Percentiles rank a stretch among this genome's conserved stretches.
Evolutionary conservation across 176 grass and related monocot genomes (phyloP).

Genomic region (bread wheat (Triticum aestivum)): DNA sequence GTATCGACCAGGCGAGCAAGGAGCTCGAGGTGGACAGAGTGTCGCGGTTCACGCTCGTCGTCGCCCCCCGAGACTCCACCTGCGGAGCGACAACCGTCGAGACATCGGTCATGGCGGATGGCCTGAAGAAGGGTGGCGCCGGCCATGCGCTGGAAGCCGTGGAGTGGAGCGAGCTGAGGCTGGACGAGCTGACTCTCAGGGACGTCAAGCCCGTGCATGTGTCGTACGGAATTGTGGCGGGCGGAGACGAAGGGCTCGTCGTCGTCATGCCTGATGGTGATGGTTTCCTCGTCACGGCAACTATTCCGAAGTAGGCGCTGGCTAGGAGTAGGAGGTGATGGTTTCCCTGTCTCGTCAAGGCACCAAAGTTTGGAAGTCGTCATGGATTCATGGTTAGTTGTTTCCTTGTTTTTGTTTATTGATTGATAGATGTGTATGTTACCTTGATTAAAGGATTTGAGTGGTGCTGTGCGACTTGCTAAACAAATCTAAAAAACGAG

Average conservation of each 20-base stretch:
- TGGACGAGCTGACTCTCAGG: conserved; percentile 53
- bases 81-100: conserved; percentile 28
- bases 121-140: neutral
- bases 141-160: neutral
- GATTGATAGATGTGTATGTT: no score
- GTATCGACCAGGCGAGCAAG: conserved; percentile 18
- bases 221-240: conserved; percentile 35
- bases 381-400: no score
- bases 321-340: no score
- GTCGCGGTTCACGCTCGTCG: conserved; percentile 37
- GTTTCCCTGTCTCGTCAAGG: no score
- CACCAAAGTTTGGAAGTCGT: no score
- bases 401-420: no score
- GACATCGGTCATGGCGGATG: neutral
- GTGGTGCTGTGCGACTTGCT: no score
- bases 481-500: no score
- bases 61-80: neutral
- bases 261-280: conserved; percentile 44
- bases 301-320: conserved; percentile 17
- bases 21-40: neutral
- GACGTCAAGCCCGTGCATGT: conserved; percentile 57
- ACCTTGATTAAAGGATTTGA: no score
- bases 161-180: conserved; percentile 52
- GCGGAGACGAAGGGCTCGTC: conserved; percentile 42
- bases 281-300: conserved; percentile 39